Conservation (phyloP, 768 basidiomycete species). For the Tubosaeta brunneosetosa region DNA sequence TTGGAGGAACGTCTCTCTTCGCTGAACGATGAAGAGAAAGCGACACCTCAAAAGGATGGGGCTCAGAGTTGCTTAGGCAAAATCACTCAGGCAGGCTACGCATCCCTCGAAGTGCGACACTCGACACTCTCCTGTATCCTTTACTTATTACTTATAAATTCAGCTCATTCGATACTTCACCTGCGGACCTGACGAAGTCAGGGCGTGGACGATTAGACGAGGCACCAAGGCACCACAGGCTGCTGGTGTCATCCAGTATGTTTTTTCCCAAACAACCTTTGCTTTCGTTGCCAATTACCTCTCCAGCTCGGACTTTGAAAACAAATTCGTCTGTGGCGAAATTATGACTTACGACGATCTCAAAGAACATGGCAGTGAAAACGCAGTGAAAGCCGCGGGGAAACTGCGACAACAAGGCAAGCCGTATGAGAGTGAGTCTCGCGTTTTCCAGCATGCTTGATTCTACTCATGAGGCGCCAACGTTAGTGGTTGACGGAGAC, state of each 20-base stretch:
- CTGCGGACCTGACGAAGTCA: conserved; percentile 93
- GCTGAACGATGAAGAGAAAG: conserved; percentile 62
- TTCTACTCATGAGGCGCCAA: conserved; percentile 5
- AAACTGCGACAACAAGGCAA: conserved; percentile 96
- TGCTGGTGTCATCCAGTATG: conserved; percentile 95
- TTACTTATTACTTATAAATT: neutral
- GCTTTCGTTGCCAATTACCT: neutral
- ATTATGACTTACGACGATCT: conserved; percentile 92
- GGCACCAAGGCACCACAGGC: conserved; percentile 96
- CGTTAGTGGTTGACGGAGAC: conserved; percentile 77
- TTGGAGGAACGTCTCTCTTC: conserved; percentile 83
- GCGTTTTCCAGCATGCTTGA: neutral
- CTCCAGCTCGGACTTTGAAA: conserved; percentile 88
- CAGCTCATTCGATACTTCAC: conserved; percentile 96
- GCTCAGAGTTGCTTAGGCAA: conserved; percentile 77
- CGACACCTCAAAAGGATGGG: conserved; percentile 75
- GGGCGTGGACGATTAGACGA: conserved; percentile 95
- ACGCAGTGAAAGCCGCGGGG: conserved; percentile 90
- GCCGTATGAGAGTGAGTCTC: conserved; percentile 81
- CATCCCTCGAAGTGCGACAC: conserved; percentile 66
- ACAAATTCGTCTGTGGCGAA: conserved; percentile 96
- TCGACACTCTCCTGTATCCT: neutral
- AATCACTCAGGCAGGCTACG: conserved; percentile 93
- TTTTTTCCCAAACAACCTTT: conserved; percentile 6
- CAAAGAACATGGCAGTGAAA: conserved; percentile 85